Percentiles rank a stretch among this genome's conserved stretches.
Evolutionary conservation across 805 yeast species (phyloP).

Genomic region (Wickerhamomyces chambardii): DNA sequence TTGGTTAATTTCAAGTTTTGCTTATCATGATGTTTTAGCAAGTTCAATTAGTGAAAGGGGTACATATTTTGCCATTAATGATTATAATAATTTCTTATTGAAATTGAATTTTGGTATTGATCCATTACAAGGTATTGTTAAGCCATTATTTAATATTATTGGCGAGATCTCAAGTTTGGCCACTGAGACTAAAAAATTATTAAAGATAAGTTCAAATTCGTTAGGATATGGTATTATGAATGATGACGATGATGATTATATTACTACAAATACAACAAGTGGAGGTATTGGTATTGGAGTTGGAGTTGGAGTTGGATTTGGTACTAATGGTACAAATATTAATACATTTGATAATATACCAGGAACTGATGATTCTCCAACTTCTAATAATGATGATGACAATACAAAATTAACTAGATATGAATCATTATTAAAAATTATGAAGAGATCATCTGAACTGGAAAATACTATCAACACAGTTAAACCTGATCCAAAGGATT

Average conservation of each 20-base stretch:
- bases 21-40: slow-evolving; percentile 72
- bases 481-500: slow-evolving; percentile 42
- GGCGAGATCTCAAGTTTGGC: slow-evolving; percentile 63
- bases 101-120: slow-evolving; percentile 38
- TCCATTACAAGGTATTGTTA: slow-evolving; percentile 67
- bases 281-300: slow-evolving; percentile 28
- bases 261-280: slow-evolving; percentile 17
- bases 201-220: slow-evolving; percentile 19
- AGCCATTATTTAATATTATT: slow-evolving; percentile 54
- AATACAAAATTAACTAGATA: slow-evolving; percentile 17
- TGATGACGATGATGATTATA: slow-evolving; percentile 10
- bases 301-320: too few species aligned
- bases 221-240: slow-evolving; percentile 16
- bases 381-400: slow-evolving; percentile 10
- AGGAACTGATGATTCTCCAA: slow-evolving; percentile 14
- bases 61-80: slow-evolving; percentile 53
- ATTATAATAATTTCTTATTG: slow-evolving; percentile 45
- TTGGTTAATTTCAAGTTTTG: slow-evolving; percentile 71
- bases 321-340: slow-evolving; percentile 60
- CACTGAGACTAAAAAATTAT: slow-evolving; percentile 35
- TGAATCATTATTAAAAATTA: slow-evolving; percentile 25
- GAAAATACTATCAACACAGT: slow-evolving; percentile 40
- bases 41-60: slow-evolving; percentile 51
- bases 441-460: slow-evolving; percentile 26
- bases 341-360: slow-evolving; percentile 10